phyloP scores from a whole-genome alignment of 2,329 filamentous ascomycete genomes.

The Grosmannia penicillata region DNA sequence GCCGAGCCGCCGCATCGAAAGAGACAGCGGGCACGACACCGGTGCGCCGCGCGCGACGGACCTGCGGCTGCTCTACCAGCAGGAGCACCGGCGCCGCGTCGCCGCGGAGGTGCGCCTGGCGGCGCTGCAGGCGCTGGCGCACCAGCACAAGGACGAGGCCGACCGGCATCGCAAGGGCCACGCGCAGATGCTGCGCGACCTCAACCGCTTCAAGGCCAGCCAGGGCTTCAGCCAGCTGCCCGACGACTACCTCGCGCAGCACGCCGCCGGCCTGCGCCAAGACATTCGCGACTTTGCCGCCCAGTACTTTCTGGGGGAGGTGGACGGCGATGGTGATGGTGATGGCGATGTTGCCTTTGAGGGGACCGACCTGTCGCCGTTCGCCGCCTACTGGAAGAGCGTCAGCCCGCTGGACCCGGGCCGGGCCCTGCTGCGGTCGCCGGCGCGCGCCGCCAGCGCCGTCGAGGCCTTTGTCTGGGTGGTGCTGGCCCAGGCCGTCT shows the following conservation, averaged over 20 bases:
- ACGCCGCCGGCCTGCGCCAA: conserved; percentile 5
- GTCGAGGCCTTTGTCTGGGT: conserved; percentile 5
- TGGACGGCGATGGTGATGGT: no score
- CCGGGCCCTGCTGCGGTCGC: conserved; percentile 2
- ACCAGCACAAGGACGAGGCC: conserved; percentile 2
- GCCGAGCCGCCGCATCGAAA: no score
- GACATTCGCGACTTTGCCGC: conserved; percentile 6
- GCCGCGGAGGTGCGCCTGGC: not conserved
- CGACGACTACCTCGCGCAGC: conserved; percentile 4
- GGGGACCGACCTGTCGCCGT: not conserved
- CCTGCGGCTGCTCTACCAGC: no score
- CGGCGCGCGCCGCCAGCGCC: conserved; percentile 2
- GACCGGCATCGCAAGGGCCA: conserved; percentile 4
- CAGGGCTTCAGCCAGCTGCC: conserved; percentile 3
- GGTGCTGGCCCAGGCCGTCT: conserved; percentile 1
- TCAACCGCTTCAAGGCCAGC: conserved; percentile 7
- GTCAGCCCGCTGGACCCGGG: conserved; percentile 2
- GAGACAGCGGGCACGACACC: no score
- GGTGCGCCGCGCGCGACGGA: no score
- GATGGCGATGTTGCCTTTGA: no score
- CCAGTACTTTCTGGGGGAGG: conserved; percentile 4
- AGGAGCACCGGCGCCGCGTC: no score
- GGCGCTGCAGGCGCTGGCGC: not conserved
- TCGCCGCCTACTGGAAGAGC: conserved; percentile 1
- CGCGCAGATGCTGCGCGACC: conserved; percentile 4